phyloP scores from a whole-genome alignment of 805 yeast genomes.

The Grigorovia transvaalensis region DNA sequence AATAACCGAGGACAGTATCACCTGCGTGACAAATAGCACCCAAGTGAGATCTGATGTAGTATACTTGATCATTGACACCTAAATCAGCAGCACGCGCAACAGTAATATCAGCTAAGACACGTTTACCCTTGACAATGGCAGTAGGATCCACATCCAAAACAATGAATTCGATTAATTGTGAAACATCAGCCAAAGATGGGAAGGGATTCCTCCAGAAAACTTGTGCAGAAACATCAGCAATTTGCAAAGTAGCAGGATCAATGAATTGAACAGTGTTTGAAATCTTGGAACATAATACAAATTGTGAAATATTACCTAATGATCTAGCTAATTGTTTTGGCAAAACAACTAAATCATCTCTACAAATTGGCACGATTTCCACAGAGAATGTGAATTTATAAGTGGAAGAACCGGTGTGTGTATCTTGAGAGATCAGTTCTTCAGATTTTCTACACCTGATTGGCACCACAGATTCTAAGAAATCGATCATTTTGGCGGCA shows the following conservation, averaged over 20 bases:
- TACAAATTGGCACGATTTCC: constrained; percentile 92
- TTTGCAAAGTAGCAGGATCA: constrained; percentile 73
- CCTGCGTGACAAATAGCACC: constrained; percentile 96
- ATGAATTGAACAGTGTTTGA: constrained; percentile 77
- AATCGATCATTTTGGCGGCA: constrained; percentile 90
- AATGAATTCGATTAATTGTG: constrained; percentile 74
- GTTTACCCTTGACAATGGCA: constrained; percentile 65
- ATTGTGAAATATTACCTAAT: constrained; percentile 70
- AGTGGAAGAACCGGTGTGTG: constrained; percentile 77
- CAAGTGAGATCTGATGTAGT: constrained; percentile 78
- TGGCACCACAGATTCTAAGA: constrained; percentile 77
- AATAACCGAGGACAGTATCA: constrained; percentile 89
- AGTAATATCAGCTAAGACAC: constrained; percentile 80
- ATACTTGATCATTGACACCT: constrained; percentile 76
- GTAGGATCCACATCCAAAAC: constrained; percentile 92
- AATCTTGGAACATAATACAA: constrained; percentile 76
- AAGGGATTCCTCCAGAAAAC: constrained; percentile 81
- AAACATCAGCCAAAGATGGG: constrained; percentile 59
- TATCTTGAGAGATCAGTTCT: constrained; percentile 85
- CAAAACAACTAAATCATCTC: constrained; percentile 87
- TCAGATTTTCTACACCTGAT: constrained; percentile 73
- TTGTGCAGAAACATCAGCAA: constrained; percentile 58
- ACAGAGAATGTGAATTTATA: constrained; percentile 89
- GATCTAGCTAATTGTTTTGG: constrained; percentile 80
- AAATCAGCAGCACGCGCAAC: constrained; percentile 83